Conservation (phyloP, 164 flowering plant species). For the Akebia trifoliata region DNA sequence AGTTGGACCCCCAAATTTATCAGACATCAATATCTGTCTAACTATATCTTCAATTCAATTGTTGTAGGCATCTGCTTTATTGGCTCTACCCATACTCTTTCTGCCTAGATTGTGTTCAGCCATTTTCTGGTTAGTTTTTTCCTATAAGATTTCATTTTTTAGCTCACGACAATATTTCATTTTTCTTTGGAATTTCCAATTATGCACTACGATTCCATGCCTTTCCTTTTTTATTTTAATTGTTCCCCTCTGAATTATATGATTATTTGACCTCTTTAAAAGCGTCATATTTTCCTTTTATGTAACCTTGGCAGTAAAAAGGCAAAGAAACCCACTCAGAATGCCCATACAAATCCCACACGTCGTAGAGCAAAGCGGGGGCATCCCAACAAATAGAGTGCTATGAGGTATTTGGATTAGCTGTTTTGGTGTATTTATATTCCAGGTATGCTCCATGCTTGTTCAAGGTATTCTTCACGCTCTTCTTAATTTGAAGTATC, state of each 20-base stretch:
- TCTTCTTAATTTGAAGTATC: conserved; percentile 7
- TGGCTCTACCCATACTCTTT: conserved; percentile 62
- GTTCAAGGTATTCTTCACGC: too few species aligned
- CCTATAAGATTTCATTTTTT: background rate
- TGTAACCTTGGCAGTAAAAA: conserved; percentile 48
- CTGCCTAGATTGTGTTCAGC: conserved; percentile 11
- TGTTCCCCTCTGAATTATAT: background rate
- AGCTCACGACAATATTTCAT: too few species aligned
- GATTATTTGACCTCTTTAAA: too few species aligned
- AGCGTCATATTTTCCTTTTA: too few species aligned
- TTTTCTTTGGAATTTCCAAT: too few species aligned
- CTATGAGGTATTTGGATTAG: background rate
- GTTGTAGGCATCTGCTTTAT: conserved; percentile 70
- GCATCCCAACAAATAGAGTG: conserved; percentile 25
- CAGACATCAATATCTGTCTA: too few species aligned
- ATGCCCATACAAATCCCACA: conserved; percentile 29
- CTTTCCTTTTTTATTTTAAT: too few species aligned
- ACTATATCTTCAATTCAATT: too few species aligned
- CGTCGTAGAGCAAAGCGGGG: conserved; percentile 52
- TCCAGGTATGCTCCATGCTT: conserved; percentile 17
- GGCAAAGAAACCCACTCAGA: conserved; percentile 33
- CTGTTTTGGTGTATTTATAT: background rate
- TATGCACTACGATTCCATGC: too few species aligned
- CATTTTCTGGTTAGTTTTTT: conserved; percentile 11
- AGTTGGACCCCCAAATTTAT: too few species aligned